Base-by-base conservation (phyloP, 106 monocot genomes). In the Acorus gramineus region DNA sequence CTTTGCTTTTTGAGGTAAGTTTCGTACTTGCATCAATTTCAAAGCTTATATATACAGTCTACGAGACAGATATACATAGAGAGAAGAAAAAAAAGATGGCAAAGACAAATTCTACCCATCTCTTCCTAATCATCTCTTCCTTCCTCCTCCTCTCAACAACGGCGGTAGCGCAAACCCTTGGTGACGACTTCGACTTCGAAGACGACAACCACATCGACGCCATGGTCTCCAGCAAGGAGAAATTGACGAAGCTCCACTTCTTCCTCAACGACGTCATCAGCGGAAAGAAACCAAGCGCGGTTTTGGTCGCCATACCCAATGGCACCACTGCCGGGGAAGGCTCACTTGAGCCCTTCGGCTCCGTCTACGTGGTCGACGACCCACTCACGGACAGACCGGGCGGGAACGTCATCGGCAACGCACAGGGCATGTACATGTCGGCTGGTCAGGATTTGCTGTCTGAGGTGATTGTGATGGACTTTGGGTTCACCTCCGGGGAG, bases 361-460 rank as follows among this genome's bases (percentile, higher is more conserved):
- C 43, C 12, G 59, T 43, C 14, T 8, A 4, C 8, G 2, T 59
- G 8, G 14, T 5, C 4, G 3, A 6, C 7, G 11, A 7, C 44
- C 9, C 43, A 4, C 45, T 47, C 3, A 61, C 61, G 6, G 11
- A 8, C 46, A 46, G 44, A 44, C 11, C 13, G 6, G 8, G 2
- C 13, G 43, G 49, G 2, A 3, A 4, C 6, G 49, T 63, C 28
- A 46, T 74, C 3, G 74, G 74, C 0, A 54, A 46, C n/a, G 74
- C 74, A 4, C 74, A 74, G 55, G 74, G 74, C 11, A 47, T 74
- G 42, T 74, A 74, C 49, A 61, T 49, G 53, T 66, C 55, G 5
- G 14, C 74, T 3, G 60, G 58, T 7, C 44, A 54, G 14, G 42
- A 67, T 3, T 7, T 49, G 48, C 46, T 74, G 7, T 6, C 74